Evolutionary conservation across 371 early-diverging fungal species (phyloP).

Genomic region (Rhizopus arrhizus): DNA sequence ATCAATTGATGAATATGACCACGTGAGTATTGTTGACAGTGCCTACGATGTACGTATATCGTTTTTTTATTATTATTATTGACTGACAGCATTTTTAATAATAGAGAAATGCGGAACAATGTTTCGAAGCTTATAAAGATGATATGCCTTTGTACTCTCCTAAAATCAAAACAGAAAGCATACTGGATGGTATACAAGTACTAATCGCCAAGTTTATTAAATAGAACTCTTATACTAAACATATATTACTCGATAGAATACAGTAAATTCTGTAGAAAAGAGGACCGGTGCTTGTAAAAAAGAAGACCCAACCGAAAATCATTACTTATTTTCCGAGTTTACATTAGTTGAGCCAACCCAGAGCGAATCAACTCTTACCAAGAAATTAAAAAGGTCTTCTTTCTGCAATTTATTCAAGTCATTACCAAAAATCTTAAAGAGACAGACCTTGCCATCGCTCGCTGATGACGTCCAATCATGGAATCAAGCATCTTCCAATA

Average conservation of each 20-base stretch:
- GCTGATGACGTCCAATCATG: neutral
- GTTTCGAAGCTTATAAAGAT: neutral
- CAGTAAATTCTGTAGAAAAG: neutral
- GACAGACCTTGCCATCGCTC: neutral
- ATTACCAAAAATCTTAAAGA: neutral
- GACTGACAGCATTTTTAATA: too few relatives aligned
- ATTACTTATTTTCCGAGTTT: neutral
- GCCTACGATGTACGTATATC: constrained; percentile 22
- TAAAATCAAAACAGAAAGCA: neutral
- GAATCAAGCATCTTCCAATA: neutral
- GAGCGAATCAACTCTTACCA: neutral
- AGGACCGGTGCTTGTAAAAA: neutral
- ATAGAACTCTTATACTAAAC: neutral
- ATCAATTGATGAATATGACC: constrained; percentile 1
- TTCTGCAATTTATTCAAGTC: neutral
- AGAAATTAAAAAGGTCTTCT: neutral
- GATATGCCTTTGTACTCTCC: constrained; percentile 12
- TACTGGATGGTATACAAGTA: too few relatives aligned
- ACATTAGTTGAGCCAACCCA: neutral
- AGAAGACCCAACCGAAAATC: neutral
- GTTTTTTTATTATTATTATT: too few relatives aligned
- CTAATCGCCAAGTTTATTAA: too few relatives aligned
- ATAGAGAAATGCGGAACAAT: constrained; percentile 20
- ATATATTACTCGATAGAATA: neutral
- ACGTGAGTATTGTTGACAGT: constrained; percentile 12